These are phyloP conservation scores for Durusdinium trenchii DNA, from an alignment of 73 alveolate genomes.

Conservation along the genomic window DNA sequence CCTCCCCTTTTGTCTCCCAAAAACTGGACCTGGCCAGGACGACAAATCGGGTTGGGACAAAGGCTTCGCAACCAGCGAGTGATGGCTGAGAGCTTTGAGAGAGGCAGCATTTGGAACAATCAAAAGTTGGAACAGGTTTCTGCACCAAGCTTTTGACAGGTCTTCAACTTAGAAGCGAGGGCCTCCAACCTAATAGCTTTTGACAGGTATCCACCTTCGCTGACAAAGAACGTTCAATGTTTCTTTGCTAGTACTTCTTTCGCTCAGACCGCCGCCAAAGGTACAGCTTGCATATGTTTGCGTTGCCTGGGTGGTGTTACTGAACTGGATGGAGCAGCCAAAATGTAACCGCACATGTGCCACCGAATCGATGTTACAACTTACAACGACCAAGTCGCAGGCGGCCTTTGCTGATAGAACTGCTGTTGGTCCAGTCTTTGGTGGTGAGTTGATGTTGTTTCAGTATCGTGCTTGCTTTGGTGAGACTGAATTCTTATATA, in stretches of 20 bases:
- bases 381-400: neutral
- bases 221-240: neutral
- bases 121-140: no score
- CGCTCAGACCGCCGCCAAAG: no score
- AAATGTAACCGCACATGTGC: neutral
- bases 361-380: neutral
- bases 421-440: neutral
- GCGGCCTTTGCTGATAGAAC: neutral
- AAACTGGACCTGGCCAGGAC: no score
- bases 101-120: no score
- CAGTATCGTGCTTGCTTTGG: neutral
- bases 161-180: neutral
- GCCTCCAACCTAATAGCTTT: neutral
- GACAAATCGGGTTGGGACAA: conserved; percentile 61
- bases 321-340: no score
- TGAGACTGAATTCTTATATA: neutral
- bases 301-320: neutral
- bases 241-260: neutral
- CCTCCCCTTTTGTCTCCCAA: no score
- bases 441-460: neutral
- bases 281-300: no score
- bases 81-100: neutral
- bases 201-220: neutral
- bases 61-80: conserved; percentile 30
- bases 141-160: neutral